Percentiles rank a stretch among this genome's conserved stretches.
Conservation (phyloP, 2,329 filamentous ascomycete genomes). For the Aspergillus nomiae region DNA sequence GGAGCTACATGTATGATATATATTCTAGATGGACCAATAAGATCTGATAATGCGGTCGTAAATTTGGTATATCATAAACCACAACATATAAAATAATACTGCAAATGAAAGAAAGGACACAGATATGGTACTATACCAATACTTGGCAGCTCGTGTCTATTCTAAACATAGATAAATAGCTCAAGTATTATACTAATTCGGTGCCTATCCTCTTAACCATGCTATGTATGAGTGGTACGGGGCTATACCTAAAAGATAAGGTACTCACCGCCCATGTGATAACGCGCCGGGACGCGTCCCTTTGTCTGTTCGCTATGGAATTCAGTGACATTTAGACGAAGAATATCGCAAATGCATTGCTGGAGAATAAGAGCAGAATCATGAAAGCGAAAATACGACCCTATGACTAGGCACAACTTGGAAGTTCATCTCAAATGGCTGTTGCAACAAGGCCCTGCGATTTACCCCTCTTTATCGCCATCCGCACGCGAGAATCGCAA, state of each 20-base stretch:
- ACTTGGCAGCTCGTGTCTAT: background rate
- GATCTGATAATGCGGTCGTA: background rate
- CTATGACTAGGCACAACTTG: constrained; percentile 54
- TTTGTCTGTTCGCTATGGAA: constrained; percentile 5
- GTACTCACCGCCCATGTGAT: constrained; percentile 25
- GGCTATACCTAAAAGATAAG: background rate
- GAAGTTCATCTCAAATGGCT: constrained; percentile 50
- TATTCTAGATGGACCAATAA: background rate
- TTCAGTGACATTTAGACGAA: constrained; percentile 5
- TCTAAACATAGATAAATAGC: background rate
- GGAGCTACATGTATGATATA: background rate
- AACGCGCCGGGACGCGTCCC: constrained; percentile 27
- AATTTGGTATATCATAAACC: too few relatives aligned
- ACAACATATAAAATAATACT: background rate
- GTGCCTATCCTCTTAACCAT: background rate
- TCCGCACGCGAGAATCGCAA: constrained; percentile 28
- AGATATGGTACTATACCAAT: background rate
- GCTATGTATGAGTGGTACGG: background rate
- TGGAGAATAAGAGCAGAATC: constrained; percentile 17
- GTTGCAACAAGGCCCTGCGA: constrained; percentile 41
- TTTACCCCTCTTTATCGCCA: constrained; percentile 34
- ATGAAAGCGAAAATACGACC: constrained; percentile 34
- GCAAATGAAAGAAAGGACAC: background rate
- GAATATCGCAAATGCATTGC: constrained; percentile 8
- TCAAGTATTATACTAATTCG: background rate